These are phyloP conservation scores for Pulveroboletus ravenelii DNA, from an alignment of 768 basidiomycete genomes.

Conservation along the genomic window DNA sequence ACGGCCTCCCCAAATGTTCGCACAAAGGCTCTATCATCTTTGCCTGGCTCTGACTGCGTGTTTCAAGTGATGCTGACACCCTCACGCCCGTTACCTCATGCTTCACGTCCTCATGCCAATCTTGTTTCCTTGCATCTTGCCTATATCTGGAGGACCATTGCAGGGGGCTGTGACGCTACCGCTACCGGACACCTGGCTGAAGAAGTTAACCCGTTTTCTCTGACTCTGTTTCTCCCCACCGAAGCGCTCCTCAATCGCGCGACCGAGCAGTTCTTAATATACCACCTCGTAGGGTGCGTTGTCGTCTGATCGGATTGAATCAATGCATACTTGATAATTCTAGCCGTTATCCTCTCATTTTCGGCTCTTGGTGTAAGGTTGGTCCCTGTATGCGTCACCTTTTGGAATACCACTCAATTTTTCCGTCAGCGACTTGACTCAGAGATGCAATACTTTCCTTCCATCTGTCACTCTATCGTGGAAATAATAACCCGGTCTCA, in stretches of 20 bases:
- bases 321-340: constrained; percentile 8
- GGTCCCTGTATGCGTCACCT: constrained; percentile 12
- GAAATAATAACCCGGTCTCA: constrained; percentile 51
- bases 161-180: constrained; percentile 1
- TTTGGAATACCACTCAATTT: background rate
- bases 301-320: constrained; percentile 1
- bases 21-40: constrained; percentile 2
- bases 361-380: constrained; percentile 66
- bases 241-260: constrained; percentile 48
- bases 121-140: constrained; percentile 37
- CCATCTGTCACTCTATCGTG: constrained; percentile 47
- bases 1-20: constrained; percentile 40
- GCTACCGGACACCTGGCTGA: constrained; percentile 28
- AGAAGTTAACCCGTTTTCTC: constrained; percentile 47
- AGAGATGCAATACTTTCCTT: constrained; percentile 46
- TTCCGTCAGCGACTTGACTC: constrained; percentile 49
- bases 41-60: constrained; percentile 5
- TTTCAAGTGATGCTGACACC: constrained; percentile 39
- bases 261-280: constrained; percentile 48
- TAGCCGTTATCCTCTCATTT: constrained; percentile 76
- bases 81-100: constrained; percentile 31
- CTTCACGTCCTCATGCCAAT: constrained; percentile 25
- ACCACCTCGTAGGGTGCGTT: constrained; percentile 56
- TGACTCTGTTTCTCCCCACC: constrained; percentile 52
- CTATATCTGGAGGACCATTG: constrained; percentile 36